Base-by-base conservation (phyloP, 83 land plant genomes). In the Larix sibirica region DNA sequence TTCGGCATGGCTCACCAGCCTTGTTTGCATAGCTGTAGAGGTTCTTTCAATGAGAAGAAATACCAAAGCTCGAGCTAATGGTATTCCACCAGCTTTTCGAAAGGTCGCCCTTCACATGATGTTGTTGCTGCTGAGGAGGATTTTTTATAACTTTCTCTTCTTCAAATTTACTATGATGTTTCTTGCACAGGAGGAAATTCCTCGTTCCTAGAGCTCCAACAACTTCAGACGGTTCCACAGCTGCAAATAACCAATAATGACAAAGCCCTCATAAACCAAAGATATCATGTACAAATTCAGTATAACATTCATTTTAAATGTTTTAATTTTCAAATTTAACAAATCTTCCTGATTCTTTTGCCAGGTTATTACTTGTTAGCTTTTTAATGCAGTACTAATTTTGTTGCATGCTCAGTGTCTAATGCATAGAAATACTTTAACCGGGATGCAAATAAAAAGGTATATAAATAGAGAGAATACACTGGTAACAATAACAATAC, bases 121-220 rank as follows among this genome's bases (percentile, higher is more conserved):
- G 12, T 77, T 78, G 8, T 42, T 77, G 7, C 63, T 83, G 38
- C 81, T 79, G 36, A 59, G 12, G 10, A 54, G 58, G 14, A 54
- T 54, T 13, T 16, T 12, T 54, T 9, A 47, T 63, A 10, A 13
- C 33, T 28, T 79, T 59, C 42, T 80, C 75, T 80, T 80, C 66
- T 54, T 54, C 58, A 33, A 61, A 13, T n/a, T 62, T 61, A 62
- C 24, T 6, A 36, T 60, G 77, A 61, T 85, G 87, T 81, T 92
- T 92, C 85, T 85, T 90, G 86, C 89, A 88, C 47, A 90, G 81
- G 76, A 90, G 58, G 79, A 92, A 92, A 44, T 87, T 88, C 82
- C 94, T 82, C 4, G 64, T 65, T 2, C 94, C 89, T 26, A 66
- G 56, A 12, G 79, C 76, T 17, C 93, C 88, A 28, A 90, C 82